Base-by-base conservation (phyloP, 2,329 filamentous ascomycete genomes). In the Sporothrix brasiliensis region DNA sequence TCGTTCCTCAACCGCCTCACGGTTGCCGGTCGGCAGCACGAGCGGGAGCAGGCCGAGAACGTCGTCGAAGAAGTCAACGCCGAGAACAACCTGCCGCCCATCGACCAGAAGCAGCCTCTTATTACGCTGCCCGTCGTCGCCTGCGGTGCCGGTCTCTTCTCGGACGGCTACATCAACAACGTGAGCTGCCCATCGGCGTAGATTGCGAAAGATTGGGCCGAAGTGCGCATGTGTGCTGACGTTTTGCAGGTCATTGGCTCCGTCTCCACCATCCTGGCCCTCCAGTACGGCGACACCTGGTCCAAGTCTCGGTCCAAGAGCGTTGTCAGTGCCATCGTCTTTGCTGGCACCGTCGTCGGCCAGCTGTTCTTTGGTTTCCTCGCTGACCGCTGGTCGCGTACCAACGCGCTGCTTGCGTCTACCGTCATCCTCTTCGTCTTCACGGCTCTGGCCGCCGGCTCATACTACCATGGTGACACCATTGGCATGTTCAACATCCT, bases 111-210 rank as follows among this genome's bases (percentile, higher is more conserved):
- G 44, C 27, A 65, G 44, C 19, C 61, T 13, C 49, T 73, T 5
- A 60, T 74, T 34, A 78, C 82, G 24, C 77, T 86, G 85, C 92
- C 93, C 16, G 91, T 93, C 0, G 90, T 97, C 75, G 93, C 93
- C 56, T 97, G 93, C 77, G 94, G 94, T 74, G 92, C 93, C 67
- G 94, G 94, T 76, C 85, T 97, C 1, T 97, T 97, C 80, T 93
- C 91, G 30, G 94, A 97, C 79, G 94, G 94, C 19, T 97, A 97
- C 79, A 87, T 97, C 77, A 96, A 97, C 80, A 93, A 92, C 76
- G 92, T 93, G 24, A 60, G 58, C 10, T 24, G 10, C 24, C 16
- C 34, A 5, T 1, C 34, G 0, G 34, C 34, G 34, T 34, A 34
- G 34, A 34, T 34, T 5, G 7, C 1, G 34, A 34, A 1, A 34